Evolutionary conservation across 805 yeast genomes (phyloP), one percentile per base, ranked within the genome.

Genomic region (Pichia ethanolica): DNA sequence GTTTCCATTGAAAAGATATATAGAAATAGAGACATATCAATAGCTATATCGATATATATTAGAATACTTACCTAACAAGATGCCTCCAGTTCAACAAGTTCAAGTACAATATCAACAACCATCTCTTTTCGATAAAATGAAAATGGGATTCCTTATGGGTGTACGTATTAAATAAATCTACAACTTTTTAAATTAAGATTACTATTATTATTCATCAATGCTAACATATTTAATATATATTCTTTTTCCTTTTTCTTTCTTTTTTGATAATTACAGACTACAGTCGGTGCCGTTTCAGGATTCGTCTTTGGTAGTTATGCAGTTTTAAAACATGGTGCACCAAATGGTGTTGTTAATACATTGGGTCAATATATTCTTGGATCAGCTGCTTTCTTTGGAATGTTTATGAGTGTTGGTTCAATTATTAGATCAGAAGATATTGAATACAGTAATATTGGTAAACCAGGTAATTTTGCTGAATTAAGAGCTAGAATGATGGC

Each of bases 71-170:
- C 32, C 32, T 30, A 28, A 35, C 53, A 40, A 43, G 12, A 75
- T 77, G 81, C 82, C 82, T 53, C 89, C 89, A 65, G 83, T 81
- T 56, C 86, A 77, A 66, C 86, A 82, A 67, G 75, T 77, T 50
- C 84, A 81, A 68, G 75, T 77, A 53, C 84, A 81, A 64, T 74
- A 73, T 55, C 66, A 57, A 49, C 81, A 81, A 59, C 96, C 95
- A 50, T 85, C 97, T 44, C 82, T 85, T 69, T 89, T 90, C 72
- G 97, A 93, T 49, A 93, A 93, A 72, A 87, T 93, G 79, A 93
- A 93, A 72, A 93, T 93, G 98, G 99, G 99, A 48, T 83, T 89
- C 53, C 72, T 91, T 73, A 93, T 93, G 97, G 99, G 99, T 55
- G 81, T 72, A 70, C 50, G 78, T 67, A 54, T 49, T 5, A 34